Evolutionary conservation across 192 early-diverging fungal genomes (phyloP).

Genomic region (Coemansia sp.): DNA sequence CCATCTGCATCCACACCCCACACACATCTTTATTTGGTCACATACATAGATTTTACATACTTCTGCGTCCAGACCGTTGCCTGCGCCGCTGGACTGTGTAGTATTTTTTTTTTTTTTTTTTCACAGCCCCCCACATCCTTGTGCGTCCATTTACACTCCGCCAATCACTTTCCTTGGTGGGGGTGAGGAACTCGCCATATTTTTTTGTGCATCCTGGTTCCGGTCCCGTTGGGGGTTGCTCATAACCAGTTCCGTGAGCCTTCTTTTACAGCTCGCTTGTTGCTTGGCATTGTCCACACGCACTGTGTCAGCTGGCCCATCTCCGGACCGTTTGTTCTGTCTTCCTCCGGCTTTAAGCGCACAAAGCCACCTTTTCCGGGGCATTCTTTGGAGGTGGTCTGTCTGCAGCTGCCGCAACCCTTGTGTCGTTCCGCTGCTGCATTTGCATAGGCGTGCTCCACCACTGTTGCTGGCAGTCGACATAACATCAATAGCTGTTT

Average conservation of each 20-base stretch:
- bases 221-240: neutral
- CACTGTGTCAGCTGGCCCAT: neutral
- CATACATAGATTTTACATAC: slow-evolving; percentile 4
- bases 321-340: slow-evolving; percentile 13
- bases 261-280: neutral
- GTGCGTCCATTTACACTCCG: slow-evolving; percentile 1
- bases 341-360: slow-evolving; percentile 7
- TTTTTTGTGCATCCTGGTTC: neutral
- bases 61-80: slow-evolving; percentile 9
- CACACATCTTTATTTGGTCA: neutral
- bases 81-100: neutral
- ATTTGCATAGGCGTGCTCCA: neutral
- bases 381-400: neutral
- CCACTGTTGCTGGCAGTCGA: neutral
- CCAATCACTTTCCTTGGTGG: neutral
- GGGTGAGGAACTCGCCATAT: neutral
- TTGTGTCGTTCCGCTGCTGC: neutral
- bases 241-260: neutral
- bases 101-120: neutral
- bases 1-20: neutral
- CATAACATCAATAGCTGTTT: neutral
- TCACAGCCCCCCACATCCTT: neutral
- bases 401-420: neutral
- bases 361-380: slow-evolving; percentile 10
- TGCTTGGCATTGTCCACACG: neutral